Evolutionary conservation across 208 protist genomes (phyloP).

Genomic region (Leishmania tarentolae): DNA sequence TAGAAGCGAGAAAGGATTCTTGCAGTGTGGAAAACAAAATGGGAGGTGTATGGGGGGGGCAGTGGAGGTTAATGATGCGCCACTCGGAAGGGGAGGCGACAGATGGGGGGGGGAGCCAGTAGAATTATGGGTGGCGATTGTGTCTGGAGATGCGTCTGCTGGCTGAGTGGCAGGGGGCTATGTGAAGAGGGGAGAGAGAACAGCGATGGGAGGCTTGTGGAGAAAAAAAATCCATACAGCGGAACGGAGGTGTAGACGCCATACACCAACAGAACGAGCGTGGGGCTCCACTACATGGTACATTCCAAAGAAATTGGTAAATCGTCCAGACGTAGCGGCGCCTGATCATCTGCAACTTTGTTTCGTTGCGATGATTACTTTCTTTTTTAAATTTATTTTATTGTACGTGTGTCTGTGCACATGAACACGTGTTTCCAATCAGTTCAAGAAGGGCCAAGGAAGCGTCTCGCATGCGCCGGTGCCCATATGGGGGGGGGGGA

Average conservation of each 20-base stretch:
- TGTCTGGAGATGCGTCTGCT: not conserved
- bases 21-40: not conserved
- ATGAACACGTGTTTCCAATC: not conserved
- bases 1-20: not conserved
- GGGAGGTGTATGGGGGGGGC: not conserved
- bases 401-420: not conserved
- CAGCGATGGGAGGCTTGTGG: not conserved
- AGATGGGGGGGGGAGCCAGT: not conserved
- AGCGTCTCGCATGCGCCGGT: not conserved
- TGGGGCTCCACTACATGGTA: not conserved
- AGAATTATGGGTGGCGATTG: not conserved
- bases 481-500: not conserved
- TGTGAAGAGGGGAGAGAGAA: not conserved
- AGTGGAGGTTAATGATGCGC: not conserved
- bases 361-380: too few relatives aligned
- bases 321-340: not conserved
- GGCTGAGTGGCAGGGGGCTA: not conserved
- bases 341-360: not conserved
- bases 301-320: not conserved
- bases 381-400: not conserved
- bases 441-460: not conserved
- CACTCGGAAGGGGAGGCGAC: not conserved
- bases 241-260: not conserved
- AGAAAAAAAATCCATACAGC: not conserved
- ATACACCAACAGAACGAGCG: not conserved